Base-by-base conservation (phyloP, 192 early-diverging fungal species). In the Linnemannia exigua region DNA sequence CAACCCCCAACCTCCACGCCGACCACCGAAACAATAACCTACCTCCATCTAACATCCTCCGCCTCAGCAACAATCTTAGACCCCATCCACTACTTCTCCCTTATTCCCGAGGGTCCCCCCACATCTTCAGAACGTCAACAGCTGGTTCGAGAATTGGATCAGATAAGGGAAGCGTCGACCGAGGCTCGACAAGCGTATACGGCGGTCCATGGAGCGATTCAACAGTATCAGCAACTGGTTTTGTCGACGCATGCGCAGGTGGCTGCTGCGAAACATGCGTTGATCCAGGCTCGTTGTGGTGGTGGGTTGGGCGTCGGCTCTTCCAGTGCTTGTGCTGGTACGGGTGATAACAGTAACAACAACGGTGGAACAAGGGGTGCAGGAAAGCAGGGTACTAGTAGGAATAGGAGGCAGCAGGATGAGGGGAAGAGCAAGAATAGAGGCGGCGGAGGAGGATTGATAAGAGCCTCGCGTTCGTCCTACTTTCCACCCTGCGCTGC, bases 211-310 rank as follows among this genome's bases (percentile, higher is more conserved):
- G 68, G 36, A 4, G 38, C 69, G 0, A 81, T 81, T 20, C 80
- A 81, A 37, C 51, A 76, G 33, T 81, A 71, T 22, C 80, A 81
- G 35, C 74, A 81, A 46, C 68, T 81, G 5, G 80, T 81, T 1
- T 35, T 80, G 3, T 69, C 79, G n/a, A 80, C 79, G 0, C 79
- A 80, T 70, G 79, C 79, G 1, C 72, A 75, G 41, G 79, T 80
- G 14, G 72, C 71, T 1, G 72, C 63, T 31, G 79, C 79, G 17
- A 80, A 80, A 46, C 22, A 37, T 3, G 44, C 66, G 14, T 35
- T 80, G 38, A 22, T 75, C 12, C 67, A 54, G 6, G 79, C 78
- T 41, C 35, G 41, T n/a, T n/a, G 41, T 44, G 3, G 44, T 44
- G 9, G 38, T n/a, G n/a, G 25, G 28, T 28, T 41, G 5, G 33